These are phyloP conservation scores for Sanguinoderma infundibulare DNA, from an alignment of 1,284 basidiomycete genomes.

Conservation along the genomic window DNA sequence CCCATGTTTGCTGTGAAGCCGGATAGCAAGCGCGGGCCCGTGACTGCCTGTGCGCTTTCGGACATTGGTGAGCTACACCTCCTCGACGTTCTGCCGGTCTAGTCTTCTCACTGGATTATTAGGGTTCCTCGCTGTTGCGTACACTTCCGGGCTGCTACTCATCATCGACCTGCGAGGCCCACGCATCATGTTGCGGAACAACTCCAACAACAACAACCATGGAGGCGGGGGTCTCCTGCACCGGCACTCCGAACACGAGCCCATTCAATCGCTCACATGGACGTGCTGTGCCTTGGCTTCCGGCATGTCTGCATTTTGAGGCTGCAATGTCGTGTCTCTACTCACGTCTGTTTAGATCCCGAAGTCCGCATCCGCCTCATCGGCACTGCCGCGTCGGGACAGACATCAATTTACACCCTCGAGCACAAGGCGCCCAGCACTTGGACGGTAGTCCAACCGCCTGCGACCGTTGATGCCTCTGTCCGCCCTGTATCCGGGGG, in stretches of 20 bases:
- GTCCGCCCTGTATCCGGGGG: slow-evolving; percentile 53
- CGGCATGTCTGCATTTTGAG: slow-evolving; percentile 15
- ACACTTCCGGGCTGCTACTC: slow-evolving; percentile 59
- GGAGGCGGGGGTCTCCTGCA: slow-evolving; percentile 37
- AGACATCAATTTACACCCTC: slow-evolving; percentile 62
- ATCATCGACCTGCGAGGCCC: slow-evolving; percentile 79
- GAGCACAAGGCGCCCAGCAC: slow-evolving; percentile 42
- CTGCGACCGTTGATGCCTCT: slow-evolving; percentile 48
- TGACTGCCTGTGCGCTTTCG: slow-evolving; percentile 63
- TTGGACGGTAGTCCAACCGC: slow-evolving; percentile 52
- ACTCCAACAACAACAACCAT: slow-evolving; percentile 34
- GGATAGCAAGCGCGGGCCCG: slow-evolving; percentile 43
- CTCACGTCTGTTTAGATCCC: slow-evolving; percentile 44
- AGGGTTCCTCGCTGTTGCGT: slow-evolving; percentile 81
- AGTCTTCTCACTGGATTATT: not conserved
- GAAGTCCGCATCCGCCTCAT: slow-evolving; percentile 64
- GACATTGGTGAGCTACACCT: slow-evolving; percentile 64
- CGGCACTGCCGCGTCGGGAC: slow-evolving; percentile 62
- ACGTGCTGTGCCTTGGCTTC: slow-evolving; percentile 46
- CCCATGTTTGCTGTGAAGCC: slow-evolving; percentile 68
- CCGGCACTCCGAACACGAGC: slow-evolving; percentile 31
- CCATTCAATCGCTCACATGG: slow-evolving; percentile 67
- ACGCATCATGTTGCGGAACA: slow-evolving; percentile 56
- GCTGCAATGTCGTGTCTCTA: not conserved
- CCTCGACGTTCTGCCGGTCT: not conserved